phyloP scores from a whole-genome alignment of 2,329 filamentous ascomycete species.

The Nothopassalora personata region DNA sequence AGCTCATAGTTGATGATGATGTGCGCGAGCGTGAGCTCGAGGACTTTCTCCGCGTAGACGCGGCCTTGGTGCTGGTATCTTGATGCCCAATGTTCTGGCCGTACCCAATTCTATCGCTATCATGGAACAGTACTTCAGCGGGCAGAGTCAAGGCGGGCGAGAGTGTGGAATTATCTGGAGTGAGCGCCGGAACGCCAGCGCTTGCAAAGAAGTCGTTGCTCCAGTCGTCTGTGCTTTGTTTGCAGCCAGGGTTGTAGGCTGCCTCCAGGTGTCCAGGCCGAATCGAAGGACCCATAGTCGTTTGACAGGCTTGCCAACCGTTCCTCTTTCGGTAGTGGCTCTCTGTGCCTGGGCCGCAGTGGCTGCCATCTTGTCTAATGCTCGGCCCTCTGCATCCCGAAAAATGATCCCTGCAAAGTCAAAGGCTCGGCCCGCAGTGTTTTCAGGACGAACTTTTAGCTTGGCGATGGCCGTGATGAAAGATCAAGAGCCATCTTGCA shows the following conservation, averaged over 20 bases:
- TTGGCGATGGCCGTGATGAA: conserved; percentile 2
- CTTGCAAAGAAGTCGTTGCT: conserved; percentile 5
- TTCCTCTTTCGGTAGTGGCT: background rate
- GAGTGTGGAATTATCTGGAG: conserved; percentile 17
- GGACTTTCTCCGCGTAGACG: background rate
- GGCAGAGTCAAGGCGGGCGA: conserved; percentile 17
- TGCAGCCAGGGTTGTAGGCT: conserved; percentile 24
- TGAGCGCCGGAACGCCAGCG: conserved; percentile 15
- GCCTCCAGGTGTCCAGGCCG: conserved; percentile 16
- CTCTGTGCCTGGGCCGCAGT: background rate
- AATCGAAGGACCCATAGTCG: conserved; percentile 13
- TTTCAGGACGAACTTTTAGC: background rate
- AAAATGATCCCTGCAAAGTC: background rate
- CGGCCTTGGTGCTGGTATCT: conserved; percentile 2
- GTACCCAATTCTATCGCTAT: conserved; percentile 5
- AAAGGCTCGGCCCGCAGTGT: background rate
- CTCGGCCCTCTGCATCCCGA: background rate
- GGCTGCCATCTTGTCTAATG: background rate
- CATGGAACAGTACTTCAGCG: conserved; percentile 8
- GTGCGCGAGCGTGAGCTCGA: background rate
- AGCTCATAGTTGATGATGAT: background rate
- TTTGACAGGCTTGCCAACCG: conserved; percentile 13
- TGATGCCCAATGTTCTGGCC: background rate
- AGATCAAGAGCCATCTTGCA: background rate
- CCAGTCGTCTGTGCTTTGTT: conserved; percentile 9